These are phyloP conservation scores for Shiraia sp. DNA, from an alignment of 2,329 filamentous ascomycete species.

Conservation along the genomic window DNA sequence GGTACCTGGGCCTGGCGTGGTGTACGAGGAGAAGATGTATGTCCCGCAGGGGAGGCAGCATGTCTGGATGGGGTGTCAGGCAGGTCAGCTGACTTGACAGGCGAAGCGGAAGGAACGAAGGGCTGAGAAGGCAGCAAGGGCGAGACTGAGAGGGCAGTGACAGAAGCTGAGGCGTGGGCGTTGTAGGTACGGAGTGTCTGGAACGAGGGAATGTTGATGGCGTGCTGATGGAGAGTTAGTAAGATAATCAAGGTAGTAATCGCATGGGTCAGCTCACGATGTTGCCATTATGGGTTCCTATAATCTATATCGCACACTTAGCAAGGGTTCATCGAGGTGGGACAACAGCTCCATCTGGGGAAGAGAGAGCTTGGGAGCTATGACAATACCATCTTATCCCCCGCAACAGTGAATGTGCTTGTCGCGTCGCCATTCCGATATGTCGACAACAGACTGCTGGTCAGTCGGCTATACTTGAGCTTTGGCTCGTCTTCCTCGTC, in stretches of 20 bases:
- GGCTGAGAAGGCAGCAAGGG: constrained; percentile 69
- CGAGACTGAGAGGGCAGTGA: constrained; percentile 88
- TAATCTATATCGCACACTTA: constrained; percentile 63
- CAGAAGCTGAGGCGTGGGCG: constrained; percentile 81
- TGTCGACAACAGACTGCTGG: constrained; percentile 74
- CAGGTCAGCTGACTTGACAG: constrained; percentile 27
- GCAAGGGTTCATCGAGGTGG: constrained; percentile 66
- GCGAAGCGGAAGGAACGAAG: constrained; percentile 27
- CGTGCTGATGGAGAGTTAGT: constrained; percentile 64
- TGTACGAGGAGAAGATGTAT: constrained; percentile 55
- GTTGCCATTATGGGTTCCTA: constrained; percentile 95
- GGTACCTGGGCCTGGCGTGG: constrained; percentile 65
- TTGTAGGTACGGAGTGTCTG: constrained; percentile 84
- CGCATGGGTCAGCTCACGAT: constrained; percentile 66
- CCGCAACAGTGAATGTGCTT: constrained; percentile 84
- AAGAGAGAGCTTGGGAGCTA: too few species aligned
- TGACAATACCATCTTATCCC: constrained; percentile 87
- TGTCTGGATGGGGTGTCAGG: constrained; percentile 48
- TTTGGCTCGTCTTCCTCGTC: constrained; percentile 92
- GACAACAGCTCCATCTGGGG: too few species aligned
- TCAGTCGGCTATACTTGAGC: constrained; percentile 89
- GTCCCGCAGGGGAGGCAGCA: constrained; percentile 23
- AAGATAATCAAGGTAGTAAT: constrained; percentile 1
- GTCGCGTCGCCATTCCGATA: constrained; percentile 97
- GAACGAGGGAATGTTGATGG: constrained; percentile 80